Evolutionary conservation across 345 rosid genomes (phyloP).

Genomic region (Sisymbrium irio): DNA sequence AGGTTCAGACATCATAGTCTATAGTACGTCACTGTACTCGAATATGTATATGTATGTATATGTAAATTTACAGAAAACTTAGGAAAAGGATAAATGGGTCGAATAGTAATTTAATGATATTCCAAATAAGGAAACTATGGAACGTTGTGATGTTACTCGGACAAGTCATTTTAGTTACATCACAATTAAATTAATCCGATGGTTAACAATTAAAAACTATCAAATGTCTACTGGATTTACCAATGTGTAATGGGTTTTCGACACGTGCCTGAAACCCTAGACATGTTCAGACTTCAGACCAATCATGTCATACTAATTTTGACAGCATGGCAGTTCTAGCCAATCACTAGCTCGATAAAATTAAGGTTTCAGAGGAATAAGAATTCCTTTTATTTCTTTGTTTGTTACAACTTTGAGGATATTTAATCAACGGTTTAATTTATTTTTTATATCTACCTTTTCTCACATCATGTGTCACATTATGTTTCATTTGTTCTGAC

Average conservation of each 20-base stretch:
- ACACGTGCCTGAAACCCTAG: conserved; percentile 51
- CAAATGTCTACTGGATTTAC: conserved; percentile 31
- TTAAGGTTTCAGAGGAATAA: conserved; percentile 65
- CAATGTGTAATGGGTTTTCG: conserved; percentile 39
- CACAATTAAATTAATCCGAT: conserved; percentile 26
- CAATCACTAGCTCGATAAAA: conserved; percentile 76
- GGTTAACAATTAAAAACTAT: conserved; percentile 25
- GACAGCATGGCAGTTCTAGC: conserved; percentile 62
- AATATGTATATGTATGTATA: not conserved
- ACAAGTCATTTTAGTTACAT: conserved; percentile 31
- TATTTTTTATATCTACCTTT: not conserved
- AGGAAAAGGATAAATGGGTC: not conserved
- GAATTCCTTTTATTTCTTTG: conserved; percentile 5
- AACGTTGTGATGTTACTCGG: conserved; percentile 36
- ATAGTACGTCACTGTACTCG: conserved; percentile 18
- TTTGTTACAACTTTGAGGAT: conserved; percentile 31
- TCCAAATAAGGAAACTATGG: conserved; percentile 46
- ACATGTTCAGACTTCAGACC: conserved; percentile 45
- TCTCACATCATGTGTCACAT: conserved; percentile 35
- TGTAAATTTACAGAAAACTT: not conserved
- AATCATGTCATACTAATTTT: conserved; percentile 47
- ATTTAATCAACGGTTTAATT: conserved; percentile 11
- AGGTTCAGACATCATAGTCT: conserved; percentile 22
- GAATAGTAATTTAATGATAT: conserved; percentile 13
- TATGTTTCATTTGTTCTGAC: conserved; percentile 33